phyloP scores from a whole-genome alignment of 2,329 filamentous ascomycete genomes.

The Phialemoniopsis sp. region DNA sequence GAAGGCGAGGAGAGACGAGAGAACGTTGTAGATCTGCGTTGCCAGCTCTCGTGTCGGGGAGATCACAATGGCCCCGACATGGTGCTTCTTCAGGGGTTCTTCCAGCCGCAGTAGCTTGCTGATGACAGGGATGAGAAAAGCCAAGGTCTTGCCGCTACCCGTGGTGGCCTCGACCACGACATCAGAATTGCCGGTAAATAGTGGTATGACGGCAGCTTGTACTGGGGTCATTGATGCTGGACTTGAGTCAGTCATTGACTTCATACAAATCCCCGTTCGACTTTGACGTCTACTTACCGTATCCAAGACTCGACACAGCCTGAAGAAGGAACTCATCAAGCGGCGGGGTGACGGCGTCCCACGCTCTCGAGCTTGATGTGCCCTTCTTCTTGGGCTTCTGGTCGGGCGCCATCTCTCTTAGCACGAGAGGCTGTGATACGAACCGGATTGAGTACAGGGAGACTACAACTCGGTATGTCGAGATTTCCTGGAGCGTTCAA shows the following conservation, averaged over 20 bases:
- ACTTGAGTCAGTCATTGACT: no score
- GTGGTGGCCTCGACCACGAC: conserved; percentile 77
- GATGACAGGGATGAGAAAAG: conserved; percentile 75
- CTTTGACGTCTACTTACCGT: conserved; percentile 51
- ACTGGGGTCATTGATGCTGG: conserved; percentile 66
- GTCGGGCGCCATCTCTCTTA: conserved; percentile 22
- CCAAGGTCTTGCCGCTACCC: conserved; percentile 84
- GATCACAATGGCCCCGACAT: conserved; percentile 86
- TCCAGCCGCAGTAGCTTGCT: conserved; percentile 77
- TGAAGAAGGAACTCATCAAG: conserved; percentile 83
- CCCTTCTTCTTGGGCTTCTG: conserved; percentile 35
- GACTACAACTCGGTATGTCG: no score
- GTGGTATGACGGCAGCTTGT: conserved; percentile 85
- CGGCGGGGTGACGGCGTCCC: conserved; percentile 66
- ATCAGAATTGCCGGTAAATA: conserved; percentile 87
- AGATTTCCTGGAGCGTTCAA: no score
- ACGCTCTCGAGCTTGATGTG: conserved; percentile 37
- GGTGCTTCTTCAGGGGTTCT: conserved; percentile 82
- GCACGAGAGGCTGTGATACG: background rate
- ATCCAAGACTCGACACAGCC: conserved; percentile 79
- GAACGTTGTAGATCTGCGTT: conserved; percentile 80
- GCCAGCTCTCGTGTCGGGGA: conserved; percentile 92
- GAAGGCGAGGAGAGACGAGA: conserved; percentile 74
- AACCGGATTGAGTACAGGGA: background rate
- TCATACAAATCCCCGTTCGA: no score